phyloP scores from a whole-genome alignment of 148 eudicot genomes.

The Rhododendron vialii region DNA sequence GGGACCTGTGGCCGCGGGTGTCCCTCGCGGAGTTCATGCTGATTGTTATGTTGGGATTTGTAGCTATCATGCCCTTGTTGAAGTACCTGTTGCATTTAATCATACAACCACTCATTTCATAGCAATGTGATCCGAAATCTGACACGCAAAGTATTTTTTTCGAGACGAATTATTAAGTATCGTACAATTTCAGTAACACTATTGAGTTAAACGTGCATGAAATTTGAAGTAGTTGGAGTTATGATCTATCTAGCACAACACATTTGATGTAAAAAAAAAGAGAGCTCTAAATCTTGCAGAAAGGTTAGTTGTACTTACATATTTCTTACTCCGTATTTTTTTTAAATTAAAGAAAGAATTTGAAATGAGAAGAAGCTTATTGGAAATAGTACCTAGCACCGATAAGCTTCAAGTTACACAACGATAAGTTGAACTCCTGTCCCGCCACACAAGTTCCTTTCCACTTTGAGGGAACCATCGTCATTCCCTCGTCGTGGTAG shows the following conservation, averaged over 20 bases:
- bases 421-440: constrained; percentile 31
- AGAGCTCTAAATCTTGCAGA: no score
- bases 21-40: background rate
- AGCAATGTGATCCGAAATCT: no score
- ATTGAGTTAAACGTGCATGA: no score
- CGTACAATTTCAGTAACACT: no score
- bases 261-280: no score
- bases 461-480: constrained; percentile 36
- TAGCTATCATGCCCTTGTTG: background rate
- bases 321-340: no score
- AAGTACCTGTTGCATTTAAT: background rate
- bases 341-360: background rate
- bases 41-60: background rate
- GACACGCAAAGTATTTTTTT: no score
- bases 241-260: no score
- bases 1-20: background rate
- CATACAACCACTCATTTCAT: background rate
- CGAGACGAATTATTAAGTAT: no score
- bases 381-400: background rate
- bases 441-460: constrained; percentile 52
- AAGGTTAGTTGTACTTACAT: no score
- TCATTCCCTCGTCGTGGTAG: constrained; percentile 48
- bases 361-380: background rate
- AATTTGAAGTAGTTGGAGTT: no score
- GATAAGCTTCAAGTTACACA: constrained; percentile 53